phyloP scores from a whole-genome alignment of 345 rosid genomes.

The Cardamine occulta region DNA sequence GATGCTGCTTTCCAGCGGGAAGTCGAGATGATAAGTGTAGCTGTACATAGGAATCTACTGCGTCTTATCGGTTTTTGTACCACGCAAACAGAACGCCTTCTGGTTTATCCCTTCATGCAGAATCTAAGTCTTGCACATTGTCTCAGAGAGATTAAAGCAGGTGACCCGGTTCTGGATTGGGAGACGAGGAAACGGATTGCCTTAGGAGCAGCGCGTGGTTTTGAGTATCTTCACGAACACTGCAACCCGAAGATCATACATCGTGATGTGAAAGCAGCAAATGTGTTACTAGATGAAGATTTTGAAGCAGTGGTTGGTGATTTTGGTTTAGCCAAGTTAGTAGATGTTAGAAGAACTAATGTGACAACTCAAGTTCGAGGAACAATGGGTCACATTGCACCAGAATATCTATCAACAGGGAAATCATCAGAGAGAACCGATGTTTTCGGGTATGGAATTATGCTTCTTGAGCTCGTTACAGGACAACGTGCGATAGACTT shows the following conservation, averaged over 20 bases:
- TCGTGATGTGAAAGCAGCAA: constrained; percentile 98
- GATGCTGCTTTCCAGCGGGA: constrained; percentile 95
- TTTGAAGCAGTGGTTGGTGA: constrained; percentile 98
- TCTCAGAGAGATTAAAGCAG: constrained; percentile 81
- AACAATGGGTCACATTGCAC: constrained; percentile 99
- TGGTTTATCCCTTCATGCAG: constrained; percentile 95
- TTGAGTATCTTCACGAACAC: constrained; percentile 95
- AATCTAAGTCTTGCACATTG: constrained; percentile 90
- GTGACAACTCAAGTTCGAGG: constrained; percentile 99
- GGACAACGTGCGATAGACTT: constrained; percentile 97
- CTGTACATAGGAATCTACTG: constrained; percentile 88
- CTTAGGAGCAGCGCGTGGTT: constrained; percentile 92
- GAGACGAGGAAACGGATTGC: constrained; percentile 80
- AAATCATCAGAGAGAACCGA: constrained; percentile 96
- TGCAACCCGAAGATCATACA: constrained; percentile 98
- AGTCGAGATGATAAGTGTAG: constrained; percentile 98
- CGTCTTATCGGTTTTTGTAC: constrained; percentile 95
- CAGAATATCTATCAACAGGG: constrained; percentile 94
- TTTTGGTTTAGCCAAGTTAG: constrained; percentile 94
- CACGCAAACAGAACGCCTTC: constrained; percentile 84
- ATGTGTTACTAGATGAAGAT: constrained; percentile 87
- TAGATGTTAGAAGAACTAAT: constrained; percentile 83
- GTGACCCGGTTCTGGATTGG: constrained; percentile 84
- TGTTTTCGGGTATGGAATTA: constrained; percentile 94
- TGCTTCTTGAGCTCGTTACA: constrained; percentile 99